Conservation (phyloP, 2,329 filamentous ascomycete species). For the Trichoderma sp. region DNA sequence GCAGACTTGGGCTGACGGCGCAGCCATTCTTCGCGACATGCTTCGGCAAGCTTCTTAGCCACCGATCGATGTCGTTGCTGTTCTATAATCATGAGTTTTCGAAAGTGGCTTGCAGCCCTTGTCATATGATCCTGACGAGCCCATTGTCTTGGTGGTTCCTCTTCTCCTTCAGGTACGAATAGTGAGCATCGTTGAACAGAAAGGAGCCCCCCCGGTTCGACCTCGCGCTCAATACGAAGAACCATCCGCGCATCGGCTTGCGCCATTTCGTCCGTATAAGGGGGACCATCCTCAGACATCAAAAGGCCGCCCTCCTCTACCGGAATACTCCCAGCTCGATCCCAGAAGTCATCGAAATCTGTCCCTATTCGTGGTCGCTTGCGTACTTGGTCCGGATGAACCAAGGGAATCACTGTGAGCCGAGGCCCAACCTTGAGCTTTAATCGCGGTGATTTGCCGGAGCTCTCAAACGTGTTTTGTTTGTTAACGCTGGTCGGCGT, state of each 20-base stretch:
- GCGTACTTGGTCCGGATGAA: constrained; percentile 60
- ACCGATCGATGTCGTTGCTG: constrained; percentile 73
- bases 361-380: constrained; percentile 55
- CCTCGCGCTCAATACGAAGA: constrained; percentile 69
- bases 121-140: constrained; percentile 85
- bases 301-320: constrained; percentile 61
- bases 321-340: constrained; percentile 51
- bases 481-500: constrained; percentile 26
- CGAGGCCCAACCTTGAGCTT: constrained; percentile 47
- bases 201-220: constrained; percentile 72
- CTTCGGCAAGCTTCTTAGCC: constrained; percentile 78
- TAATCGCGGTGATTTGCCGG: constrained; percentile 47
- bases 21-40: constrained; percentile 75
- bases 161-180: constrained; percentile 70
- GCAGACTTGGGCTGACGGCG: constrained; percentile 71
- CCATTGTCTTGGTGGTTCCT: constrained; percentile 78
- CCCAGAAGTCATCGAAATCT: constrained; percentile 61
- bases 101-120: constrained; percentile 77
- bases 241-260: constrained; percentile 70
- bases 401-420: constrained; percentile 52
- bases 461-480: constrained; percentile 29
- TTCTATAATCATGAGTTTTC: constrained; percentile 77
- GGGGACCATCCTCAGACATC: constrained; percentile 56
- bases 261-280: constrained; percentile 63
- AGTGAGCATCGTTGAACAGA: constrained; percentile 69